Conservation (phyloP, 1,139 yeast genomes). For the Blastobotrys buckinghamii region DNA sequence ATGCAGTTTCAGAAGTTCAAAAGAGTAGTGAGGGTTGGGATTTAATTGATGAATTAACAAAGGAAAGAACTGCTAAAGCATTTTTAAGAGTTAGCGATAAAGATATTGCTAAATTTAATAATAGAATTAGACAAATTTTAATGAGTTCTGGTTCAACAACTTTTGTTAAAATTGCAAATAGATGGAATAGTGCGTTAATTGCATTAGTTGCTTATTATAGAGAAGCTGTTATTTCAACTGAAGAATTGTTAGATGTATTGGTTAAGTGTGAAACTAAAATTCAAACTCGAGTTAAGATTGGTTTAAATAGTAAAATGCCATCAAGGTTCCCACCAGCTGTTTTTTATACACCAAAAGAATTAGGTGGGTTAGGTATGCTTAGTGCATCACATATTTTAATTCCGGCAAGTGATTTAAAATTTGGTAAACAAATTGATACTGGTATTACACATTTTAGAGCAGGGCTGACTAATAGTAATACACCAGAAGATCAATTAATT, state of each 20-base stretch:
- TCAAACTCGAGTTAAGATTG: slow-evolving; percentile 91
- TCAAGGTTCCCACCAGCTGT: slow-evolving; percentile 98
- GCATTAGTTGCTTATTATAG: slow-evolving; percentile 84
- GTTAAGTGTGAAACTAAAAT: slow-evolving; percentile 92
- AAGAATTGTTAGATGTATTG: slow-evolving; percentile 65
- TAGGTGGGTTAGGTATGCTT: slow-evolving; percentile 96
- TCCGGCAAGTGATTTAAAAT: slow-evolving; percentile 85
- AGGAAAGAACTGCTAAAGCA: slow-evolving; percentile 88
- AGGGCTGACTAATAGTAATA: slow-evolving; percentile 71
- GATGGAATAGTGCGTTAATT: slow-evolving; percentile 92
- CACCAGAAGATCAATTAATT: slow-evolving; percentile 66
- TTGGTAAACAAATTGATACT: slow-evolving; percentile 92
- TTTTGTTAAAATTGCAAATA: slow-evolving; percentile 87
- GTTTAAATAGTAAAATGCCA: slow-evolving; percentile 97
- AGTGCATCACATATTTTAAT: slow-evolving; percentile 94
- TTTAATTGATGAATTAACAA: slow-evolving; percentile 60
- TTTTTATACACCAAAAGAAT: slow-evolving; percentile 92
- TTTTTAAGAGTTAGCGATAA: slow-evolving; percentile 75
- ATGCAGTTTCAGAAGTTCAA: slow-evolving; percentile 22
- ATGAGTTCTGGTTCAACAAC: slow-evolving; percentile 97
- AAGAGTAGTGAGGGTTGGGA: slow-evolving; percentile 84
- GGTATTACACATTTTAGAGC: slow-evolving; percentile 93
- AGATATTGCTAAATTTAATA: slow-evolving; percentile 74
- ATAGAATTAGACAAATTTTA: slow-evolving; percentile 79
- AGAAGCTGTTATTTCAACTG: slow-evolving; percentile 88